Percentiles rank a stretch among this genome's conserved stretches.
Evolutionary conservation across 176 grass and related monocot genomes (phyloP).

Genomic region (Stipa capillata): DNA sequence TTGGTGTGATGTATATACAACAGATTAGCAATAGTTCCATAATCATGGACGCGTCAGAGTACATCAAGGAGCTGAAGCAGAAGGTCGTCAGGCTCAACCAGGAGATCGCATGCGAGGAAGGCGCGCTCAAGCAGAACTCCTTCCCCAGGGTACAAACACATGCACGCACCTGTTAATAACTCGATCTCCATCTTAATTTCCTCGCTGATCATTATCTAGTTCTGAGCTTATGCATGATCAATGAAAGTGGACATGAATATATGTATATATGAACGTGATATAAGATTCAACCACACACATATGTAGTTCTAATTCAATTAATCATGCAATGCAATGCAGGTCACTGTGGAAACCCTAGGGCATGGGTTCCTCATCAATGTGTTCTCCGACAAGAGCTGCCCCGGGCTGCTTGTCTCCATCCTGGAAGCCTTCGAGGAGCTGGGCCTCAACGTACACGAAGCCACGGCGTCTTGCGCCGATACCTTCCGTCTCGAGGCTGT

Average conservation of each 20-base stretch:
- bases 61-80: slow-evolving; percentile 85
- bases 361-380: slow-evolving; percentile 89
- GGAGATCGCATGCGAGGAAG: slow-evolving; percentile 58
- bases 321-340: slow-evolving; percentile 42
- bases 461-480: slow-evolving; percentile 68
- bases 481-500: slow-evolving; percentile 67
- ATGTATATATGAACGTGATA: too few species aligned
- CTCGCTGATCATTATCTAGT: too few species aligned
- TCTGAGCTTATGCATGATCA: too few species aligned
- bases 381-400: slow-evolving; percentile 61
- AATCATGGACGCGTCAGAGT: slow-evolving; percentile 80
- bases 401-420: slow-evolving; percentile 65
- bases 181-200: too few species aligned
- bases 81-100: slow-evolving; percentile 75
- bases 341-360: slow-evolving; percentile 76
- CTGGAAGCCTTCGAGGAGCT: slow-evolving; percentile 78
- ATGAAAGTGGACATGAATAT: neutral
- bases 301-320: neutral
- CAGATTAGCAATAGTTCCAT: slow-evolving; percentile 70
- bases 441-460: slow-evolving; percentile 74
- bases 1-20: neutral
- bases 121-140: neutral
- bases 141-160: slow-evolving; percentile 35
- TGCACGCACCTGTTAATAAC: neutral
- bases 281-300: too few species aligned